Evolutionary conservation across 2,329 filamentous ascomycete species (phyloP).

Genomic region (Fusarium tjaetaba): DNA sequence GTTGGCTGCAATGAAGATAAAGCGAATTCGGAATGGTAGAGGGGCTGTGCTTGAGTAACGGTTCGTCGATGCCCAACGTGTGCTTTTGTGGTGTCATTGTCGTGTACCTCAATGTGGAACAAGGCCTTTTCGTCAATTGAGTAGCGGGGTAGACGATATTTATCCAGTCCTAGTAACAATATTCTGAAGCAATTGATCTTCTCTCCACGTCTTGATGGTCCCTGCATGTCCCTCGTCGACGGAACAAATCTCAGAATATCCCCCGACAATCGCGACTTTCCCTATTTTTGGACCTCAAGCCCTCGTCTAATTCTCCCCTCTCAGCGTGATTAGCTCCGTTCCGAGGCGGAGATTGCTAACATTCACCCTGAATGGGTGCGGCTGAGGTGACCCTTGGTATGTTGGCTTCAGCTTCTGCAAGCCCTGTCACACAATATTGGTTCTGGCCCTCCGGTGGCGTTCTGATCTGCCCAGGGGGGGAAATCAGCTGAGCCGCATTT

Average conservation of each 20-base stretch:
- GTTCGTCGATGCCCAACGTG: background rate
- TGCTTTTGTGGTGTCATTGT: background rate
- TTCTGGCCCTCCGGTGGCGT: background rate
- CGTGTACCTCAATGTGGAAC: accelerated
- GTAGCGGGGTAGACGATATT: background rate
- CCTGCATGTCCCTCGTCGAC: background rate
- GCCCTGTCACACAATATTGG: background rate
- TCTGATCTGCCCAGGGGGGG: background rate
- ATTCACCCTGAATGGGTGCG: background rate
- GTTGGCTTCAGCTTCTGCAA: background rate
- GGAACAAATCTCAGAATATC: accelerated
- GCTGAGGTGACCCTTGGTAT: background rate
- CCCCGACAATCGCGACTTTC: background rate
- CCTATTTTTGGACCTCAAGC: background rate
- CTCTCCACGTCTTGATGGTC: background rate
- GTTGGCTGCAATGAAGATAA: accelerated
- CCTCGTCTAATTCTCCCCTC: no score
- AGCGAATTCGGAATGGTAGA: no score
- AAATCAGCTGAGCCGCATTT: background rate
- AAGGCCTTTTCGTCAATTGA: background rate
- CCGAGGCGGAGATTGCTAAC: background rate
- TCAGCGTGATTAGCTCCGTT: background rate
- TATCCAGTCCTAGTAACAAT: background rate
- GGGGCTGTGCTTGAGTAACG: background rate
- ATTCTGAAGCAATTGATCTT: background rate